phyloP scores from a whole-genome alignment of 768 basidiomycete genomes.

The Tricholoma terreum region DNA sequence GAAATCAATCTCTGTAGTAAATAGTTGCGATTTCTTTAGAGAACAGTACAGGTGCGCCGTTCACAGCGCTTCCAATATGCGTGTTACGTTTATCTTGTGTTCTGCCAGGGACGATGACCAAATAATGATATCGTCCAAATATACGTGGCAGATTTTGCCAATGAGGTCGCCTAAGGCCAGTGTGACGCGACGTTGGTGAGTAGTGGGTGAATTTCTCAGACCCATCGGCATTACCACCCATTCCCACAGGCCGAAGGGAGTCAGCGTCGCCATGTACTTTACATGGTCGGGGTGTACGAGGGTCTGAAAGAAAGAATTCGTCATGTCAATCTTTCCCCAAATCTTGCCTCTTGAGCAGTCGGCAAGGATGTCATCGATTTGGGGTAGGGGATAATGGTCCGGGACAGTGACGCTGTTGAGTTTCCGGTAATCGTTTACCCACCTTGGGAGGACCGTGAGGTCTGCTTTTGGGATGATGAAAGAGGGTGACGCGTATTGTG shows the following conservation, averaged over 20 bases:
- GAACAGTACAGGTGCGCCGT: not conserved
- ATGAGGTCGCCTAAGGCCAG: too few species aligned
- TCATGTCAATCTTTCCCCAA: not conserved
- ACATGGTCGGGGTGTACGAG: too few species aligned
- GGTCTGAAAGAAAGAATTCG: not conserved
- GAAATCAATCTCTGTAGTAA: constrained; percentile 5
- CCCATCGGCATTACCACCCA: too few species aligned
- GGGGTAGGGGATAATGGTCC: too few species aligned
- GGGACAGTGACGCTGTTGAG: not conserved
- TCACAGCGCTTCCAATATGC: constrained; percentile 10
- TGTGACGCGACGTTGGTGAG: too few species aligned
- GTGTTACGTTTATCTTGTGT: not conserved
- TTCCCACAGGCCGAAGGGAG: too few species aligned
- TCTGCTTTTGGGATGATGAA: not conserved
- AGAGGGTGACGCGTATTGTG: not conserved
- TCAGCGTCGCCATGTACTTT: too few species aligned
- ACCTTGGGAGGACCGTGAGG: not conserved
- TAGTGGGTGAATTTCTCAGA: too few species aligned
- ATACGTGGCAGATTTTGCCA: too few species aligned
- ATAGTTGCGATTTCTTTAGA: not conserved
- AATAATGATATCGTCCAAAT: not conserved
- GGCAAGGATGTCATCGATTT: too few species aligned
- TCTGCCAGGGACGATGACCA: not conserved
- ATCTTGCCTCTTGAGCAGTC: too few species aligned
- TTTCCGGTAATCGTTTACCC: not conserved